Base-by-base conservation (phyloP, 2,329 filamentous ascomycete species). In the Phyllosticta capitalensis region DNA sequence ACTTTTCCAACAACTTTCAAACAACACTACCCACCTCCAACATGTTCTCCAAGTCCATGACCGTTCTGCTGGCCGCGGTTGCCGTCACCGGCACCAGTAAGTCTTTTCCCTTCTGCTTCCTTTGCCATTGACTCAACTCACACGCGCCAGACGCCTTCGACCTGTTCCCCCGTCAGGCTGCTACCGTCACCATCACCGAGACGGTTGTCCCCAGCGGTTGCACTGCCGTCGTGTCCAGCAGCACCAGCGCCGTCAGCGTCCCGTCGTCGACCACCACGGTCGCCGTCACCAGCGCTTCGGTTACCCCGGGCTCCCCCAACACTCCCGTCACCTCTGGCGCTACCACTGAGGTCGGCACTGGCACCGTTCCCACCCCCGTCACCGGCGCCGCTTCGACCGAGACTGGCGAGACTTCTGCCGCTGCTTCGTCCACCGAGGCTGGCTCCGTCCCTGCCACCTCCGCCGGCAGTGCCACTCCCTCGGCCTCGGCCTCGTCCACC, bases 1-100 rank as follows among this genome's bases (percentile, higher is more conserved):
- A 28, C 28, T 54, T 28, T 22, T 22, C 20, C 22, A 21, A 14
- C 49, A n/a, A n/a, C n/a, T 52, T 19, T 22, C 50, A 26, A 52
- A 22, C 50, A 22, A 22, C 50, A 52, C 45, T 5, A 17, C 45
- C 19, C 19, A 50, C 38, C 26, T 22, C 17, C 58, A 59, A 59
- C 28, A 59, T 59, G 58, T 50, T 49, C 28, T 49, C 54, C 24
- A 53, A 55, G 30, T 52, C 58, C 53, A 48, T 59, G 58, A 48
- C 48, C 33, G 54, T 14, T n/a, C 17, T 45, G 38, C 14, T 45
- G 14, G 38, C 38, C 38, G 38, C n/a, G 14, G 38, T n/a, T 6
- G 38, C 38, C 38, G n/a, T 45, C 14, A 45, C 38, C 38, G 38
- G 38, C 38, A 45, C 38, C n/a, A 14, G 38, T 45, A 3, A 45